Evolutionary conservation across 805 yeast species (phyloP).

Genomic region (Priceomyces medius): DNA sequence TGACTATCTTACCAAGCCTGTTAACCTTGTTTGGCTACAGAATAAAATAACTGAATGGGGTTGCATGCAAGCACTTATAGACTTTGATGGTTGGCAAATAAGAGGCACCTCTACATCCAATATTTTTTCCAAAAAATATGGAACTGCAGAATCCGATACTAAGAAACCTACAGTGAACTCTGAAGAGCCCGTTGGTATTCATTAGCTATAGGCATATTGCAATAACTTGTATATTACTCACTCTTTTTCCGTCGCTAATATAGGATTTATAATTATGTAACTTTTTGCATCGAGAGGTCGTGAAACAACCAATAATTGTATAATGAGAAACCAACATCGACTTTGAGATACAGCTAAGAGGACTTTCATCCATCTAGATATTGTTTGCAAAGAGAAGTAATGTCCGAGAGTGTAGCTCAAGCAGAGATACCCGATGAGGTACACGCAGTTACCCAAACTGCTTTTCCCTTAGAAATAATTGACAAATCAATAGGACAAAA

Average conservation of each 20-base stretch:
- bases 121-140: not conserved
- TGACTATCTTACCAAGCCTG: conserved; percentile 95
- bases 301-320: too few relatives aligned
- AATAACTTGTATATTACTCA: not conserved
- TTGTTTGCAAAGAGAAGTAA: too few relatives aligned
- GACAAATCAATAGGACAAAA: conserved; percentile 83
- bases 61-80: conserved; percentile 96
- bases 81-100: conserved; percentile 85
- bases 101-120: conserved; percentile 11
- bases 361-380: too few relatives aligned
- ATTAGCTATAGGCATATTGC: not conserved
- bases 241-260: too few relatives aligned
- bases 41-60: conserved; percentile 98
- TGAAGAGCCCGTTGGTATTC: not conserved
- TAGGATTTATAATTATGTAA: too few relatives aligned
- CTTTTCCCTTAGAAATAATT: conserved; percentile 79
- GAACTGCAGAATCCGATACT: not conserved
- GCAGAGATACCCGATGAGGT: conserved; percentile 6
- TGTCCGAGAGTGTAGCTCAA: conserved; percentile 6
- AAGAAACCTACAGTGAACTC: not conserved
- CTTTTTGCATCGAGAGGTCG: too few relatives aligned
- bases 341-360: too few relatives aligned
- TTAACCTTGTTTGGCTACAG: conserved; percentile 88
- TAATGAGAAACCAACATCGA: too few relatives aligned
- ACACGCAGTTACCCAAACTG: conserved; percentile 9